Conservation (phyloP, 2,329 filamentous ascomycete species). For the Metarhizium rileyi region DNA sequence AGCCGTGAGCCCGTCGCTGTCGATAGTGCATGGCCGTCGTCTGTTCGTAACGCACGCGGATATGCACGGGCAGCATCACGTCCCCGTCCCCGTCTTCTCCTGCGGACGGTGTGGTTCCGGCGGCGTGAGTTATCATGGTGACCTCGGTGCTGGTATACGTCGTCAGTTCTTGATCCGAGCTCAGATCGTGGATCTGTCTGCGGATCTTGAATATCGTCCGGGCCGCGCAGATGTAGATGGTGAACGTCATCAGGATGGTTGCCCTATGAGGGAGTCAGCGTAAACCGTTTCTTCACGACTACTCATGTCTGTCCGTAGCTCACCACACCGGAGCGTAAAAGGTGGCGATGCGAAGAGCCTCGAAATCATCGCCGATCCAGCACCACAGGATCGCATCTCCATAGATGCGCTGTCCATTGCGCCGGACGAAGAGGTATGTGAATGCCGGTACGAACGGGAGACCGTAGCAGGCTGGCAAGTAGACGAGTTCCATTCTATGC, state of each 20-base stretch:
- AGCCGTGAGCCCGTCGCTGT: not conserved
- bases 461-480: conserved; percentile 58
- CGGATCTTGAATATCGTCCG: conserved; percentile 53
- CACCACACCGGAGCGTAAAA: conserved; percentile 59
- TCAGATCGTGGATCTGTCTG: conserved; percentile 38
- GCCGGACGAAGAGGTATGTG: conserved; percentile 49
- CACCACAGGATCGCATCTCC: conserved; percentile 68
- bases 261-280: conserved; percentile 1
- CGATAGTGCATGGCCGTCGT: not conserved
- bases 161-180: conserved; percentile 13
- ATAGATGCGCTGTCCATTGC: conserved; percentile 46
- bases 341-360: conserved; percentile 55
- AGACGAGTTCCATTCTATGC: conserved; percentile 55
- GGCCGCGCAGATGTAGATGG: conserved; percentile 37
- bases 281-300: not conserved
- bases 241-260: conserved; percentile 10
- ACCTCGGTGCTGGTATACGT: conserved; percentile 27
- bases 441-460: conserved; percentile 57
- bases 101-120: not conserved
- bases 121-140: not conserved
- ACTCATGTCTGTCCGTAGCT: not conserved
- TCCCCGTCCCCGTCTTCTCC: not conserved
- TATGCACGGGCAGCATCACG: not conserved
- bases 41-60: not conserved
- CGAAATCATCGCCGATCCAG: conserved; percentile 56